A percentile compares a stretch with the other conserved stretches of the same genome.
Evolutionary conservation across 805 yeast genomes (phyloP).

Genomic region (Lachancea quebecensis): DNA sequence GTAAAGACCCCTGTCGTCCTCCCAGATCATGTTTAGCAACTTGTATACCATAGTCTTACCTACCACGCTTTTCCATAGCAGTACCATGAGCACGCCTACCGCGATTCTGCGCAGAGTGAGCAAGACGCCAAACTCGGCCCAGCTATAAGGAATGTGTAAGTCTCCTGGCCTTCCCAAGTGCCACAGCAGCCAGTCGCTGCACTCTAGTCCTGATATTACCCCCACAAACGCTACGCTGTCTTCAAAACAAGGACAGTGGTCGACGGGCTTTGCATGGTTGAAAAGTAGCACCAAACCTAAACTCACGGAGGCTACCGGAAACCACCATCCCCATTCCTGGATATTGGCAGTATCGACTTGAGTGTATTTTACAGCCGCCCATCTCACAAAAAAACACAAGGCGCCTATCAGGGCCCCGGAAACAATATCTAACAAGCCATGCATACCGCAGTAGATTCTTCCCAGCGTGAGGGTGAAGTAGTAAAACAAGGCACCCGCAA

Average conservation of each 20-base stretch:
- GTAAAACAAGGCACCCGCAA: constrained; percentile 33
- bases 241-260: constrained; percentile 93
- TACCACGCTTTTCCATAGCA: constrained; percentile 59
- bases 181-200: constrained; percentile 47
- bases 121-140: constrained; percentile 4
- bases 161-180: constrained; percentile 31
- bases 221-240: constrained; percentile 92
- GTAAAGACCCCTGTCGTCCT: constrained; percentile 21
- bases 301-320: constrained; percentile 34
- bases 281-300: constrained; percentile 48
- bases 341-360: constrained; percentile 30
- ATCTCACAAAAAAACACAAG: constrained; percentile 43
- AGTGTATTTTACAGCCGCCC: constrained; percentile 41
- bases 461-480: constrained; percentile 66
- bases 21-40: constrained; percentile 31
- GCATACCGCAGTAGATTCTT: constrained; percentile 94
- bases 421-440: constrained; percentile 73
- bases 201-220: constrained; percentile 71
- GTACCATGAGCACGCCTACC: constrained; percentile 57
- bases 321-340: constrained; percentile 20
- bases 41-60: constrained; percentile 62
- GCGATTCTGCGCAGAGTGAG: constrained; percentile 41
- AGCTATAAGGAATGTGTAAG: constrained; percentile 4
- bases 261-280: constrained; percentile 76
- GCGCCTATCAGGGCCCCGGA: constrained; percentile 64